phyloP scores from a whole-genome alignment of 331 rosid genomes.

The Quercus tomentella region DNA sequence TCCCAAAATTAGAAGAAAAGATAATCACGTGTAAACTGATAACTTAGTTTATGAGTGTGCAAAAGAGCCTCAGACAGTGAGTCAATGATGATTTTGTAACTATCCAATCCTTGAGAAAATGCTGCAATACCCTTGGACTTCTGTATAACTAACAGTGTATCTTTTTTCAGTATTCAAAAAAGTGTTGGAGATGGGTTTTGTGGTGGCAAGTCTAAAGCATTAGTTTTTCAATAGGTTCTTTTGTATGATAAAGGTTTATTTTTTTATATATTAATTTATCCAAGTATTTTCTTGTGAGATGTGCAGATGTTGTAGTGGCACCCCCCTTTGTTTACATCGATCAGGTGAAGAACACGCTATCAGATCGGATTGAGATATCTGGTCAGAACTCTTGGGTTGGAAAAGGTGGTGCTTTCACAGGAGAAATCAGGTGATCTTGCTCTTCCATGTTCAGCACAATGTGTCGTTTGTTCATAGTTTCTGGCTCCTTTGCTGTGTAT shows the following conservation, averaged over 20 bases:
- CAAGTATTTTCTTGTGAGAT: slow-evolving; percentile 4
- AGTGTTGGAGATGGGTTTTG: background rate
- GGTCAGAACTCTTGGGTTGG: slow-evolving; percentile 98
- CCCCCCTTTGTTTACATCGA: slow-evolving; percentile 91
- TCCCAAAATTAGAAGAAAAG: background rate
- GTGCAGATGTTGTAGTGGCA: slow-evolving; percentile 92
- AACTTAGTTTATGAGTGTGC: background rate
- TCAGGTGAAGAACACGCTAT: slow-evolving; percentile 77
- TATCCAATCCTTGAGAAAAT: too few species aligned
- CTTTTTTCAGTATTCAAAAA: background rate
- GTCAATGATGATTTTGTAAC: background rate
- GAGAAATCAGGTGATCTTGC: slow-evolving; percentile 88
- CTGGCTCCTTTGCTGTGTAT: background rate
- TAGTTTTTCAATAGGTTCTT: background rate
- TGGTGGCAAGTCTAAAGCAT: too few species aligned
- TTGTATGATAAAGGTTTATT: background rate
- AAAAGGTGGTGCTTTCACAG: slow-evolving; percentile 97
- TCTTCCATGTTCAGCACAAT: background rate
- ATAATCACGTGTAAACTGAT: background rate
- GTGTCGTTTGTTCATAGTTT: background rate
- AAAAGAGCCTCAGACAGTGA: background rate
- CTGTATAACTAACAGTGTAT: background rate
- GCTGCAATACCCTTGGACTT: too few species aligned
- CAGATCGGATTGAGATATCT: slow-evolving; percentile 78
- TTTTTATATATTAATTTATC: background rate